These are phyloP conservation scores for Colletotrichum chlorophyti DNA, from an alignment of 2,329 filamentous ascomycete species.

Conservation along the genomic window DNA sequence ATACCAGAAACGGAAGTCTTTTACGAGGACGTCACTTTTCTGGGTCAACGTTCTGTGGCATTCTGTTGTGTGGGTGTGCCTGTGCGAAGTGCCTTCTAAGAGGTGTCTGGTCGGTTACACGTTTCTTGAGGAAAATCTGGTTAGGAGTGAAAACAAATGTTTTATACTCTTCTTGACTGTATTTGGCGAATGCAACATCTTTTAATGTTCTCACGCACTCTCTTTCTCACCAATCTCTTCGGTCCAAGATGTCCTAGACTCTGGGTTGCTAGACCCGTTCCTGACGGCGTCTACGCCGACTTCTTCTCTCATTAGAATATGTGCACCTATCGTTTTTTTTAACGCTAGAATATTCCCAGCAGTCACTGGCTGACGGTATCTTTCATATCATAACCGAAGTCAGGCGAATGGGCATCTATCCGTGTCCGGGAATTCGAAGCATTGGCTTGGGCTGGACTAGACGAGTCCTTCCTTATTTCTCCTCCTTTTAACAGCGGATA, in stretches of 20 bases:
- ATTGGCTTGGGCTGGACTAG: conserved; percentile 6
- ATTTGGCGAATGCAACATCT: no score
- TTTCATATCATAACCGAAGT: background rate
- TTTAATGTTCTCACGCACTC: no score
- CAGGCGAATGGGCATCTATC: background rate
- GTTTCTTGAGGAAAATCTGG: no score
- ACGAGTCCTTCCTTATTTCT: background rate
- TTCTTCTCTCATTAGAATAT: background rate
- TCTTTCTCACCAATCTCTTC: no score
- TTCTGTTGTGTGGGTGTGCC: no score
- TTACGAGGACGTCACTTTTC: background rate
- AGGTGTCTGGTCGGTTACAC: no score
- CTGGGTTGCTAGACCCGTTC: no score
- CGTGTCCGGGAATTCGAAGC: background rate
- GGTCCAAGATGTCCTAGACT: no score
- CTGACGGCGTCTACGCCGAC: background rate
- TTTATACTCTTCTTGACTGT: no score
- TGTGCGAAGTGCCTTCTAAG: no score
- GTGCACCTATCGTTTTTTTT: background rate
- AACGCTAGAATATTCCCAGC: background rate
- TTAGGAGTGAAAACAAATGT: no score
- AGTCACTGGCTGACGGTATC: background rate
- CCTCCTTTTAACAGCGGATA: background rate
- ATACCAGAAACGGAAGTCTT: background rate
- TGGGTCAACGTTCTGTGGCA: no score